Evolutionary conservation across 2,329 filamentous ascomycete species (phyloP).

Genomic region (Phaeosphaeria sp.): DNA sequence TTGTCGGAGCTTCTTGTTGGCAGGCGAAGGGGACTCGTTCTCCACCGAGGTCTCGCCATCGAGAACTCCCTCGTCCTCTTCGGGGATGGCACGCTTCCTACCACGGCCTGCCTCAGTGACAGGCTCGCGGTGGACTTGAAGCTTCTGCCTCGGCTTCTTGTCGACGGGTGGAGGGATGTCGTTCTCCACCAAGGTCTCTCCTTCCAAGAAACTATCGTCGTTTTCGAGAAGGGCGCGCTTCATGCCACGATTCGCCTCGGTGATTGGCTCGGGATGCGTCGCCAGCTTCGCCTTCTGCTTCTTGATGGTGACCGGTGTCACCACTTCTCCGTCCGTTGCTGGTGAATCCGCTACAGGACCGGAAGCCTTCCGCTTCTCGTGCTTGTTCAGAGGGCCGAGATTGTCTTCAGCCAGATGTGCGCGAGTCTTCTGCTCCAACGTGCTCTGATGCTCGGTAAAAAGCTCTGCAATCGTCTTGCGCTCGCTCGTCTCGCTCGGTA

Average conservation of each 20-base stretch:
- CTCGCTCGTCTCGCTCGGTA: background rate
- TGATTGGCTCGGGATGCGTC: too few relatives aligned
- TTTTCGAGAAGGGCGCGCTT: too few relatives aligned
- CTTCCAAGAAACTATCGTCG: too few relatives aligned
- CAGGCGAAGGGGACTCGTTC: background rate
- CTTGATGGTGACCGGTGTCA: background rate
- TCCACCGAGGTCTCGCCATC: background rate
- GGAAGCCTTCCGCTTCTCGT: slow-evolving; percentile 2
- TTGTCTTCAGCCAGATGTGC: background rate
- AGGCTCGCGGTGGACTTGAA: slow-evolving; percentile 4
- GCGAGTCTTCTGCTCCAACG: slow-evolving; percentile 1
- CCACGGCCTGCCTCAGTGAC: background rate
- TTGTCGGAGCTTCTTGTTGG: slow-evolving; percentile 1
- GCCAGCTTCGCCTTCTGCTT: too few relatives aligned
- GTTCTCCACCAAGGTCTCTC: too few relatives aligned
- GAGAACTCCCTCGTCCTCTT: background rate
- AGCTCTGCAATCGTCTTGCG: background rate
- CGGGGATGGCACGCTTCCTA: background rate
- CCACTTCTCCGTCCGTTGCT: background rate
- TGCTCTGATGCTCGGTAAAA: background rate
- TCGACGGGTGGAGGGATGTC: too few relatives aligned
- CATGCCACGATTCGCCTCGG: too few relatives aligned
- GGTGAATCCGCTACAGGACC: background rate
- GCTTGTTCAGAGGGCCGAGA: background rate
- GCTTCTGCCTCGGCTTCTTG: slow-evolving; percentile 1